Evolutionary conservation across 192 early-diverging fungal genomes (phyloP).

Genomic region (Powellomyces hirtus): DNA sequence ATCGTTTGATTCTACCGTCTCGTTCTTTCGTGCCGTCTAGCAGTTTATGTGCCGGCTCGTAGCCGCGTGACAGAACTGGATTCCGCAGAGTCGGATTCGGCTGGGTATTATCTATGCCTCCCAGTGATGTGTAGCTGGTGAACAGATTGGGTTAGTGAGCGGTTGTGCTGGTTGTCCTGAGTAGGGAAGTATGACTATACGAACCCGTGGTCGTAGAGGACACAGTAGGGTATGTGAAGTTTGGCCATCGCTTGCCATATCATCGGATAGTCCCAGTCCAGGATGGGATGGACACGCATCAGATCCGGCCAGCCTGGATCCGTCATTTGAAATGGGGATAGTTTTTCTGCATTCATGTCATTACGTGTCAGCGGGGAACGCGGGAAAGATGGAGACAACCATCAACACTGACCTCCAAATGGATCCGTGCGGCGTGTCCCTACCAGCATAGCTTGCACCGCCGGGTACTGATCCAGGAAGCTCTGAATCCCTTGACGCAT

Average conservation of each 20-base stretch:
- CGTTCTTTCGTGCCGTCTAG: conserved; percentile 62
- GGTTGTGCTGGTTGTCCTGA: too few relatives aligned
- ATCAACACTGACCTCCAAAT: conserved; percentile 33
- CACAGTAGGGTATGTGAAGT: conserved; percentile 77
- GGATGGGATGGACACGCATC: conserved; percentile 88
- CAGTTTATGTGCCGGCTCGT: conserved; percentile 65
- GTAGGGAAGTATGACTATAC: too few relatives aligned
- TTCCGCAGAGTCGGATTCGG: conserved; percentile 78
- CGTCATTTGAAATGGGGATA: conserved; percentile 53
- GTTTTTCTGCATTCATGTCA: conserved; percentile 18
- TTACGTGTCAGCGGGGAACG: too few relatives aligned
- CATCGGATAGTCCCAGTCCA: conserved; percentile 84
- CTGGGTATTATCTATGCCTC: conserved; percentile 75
- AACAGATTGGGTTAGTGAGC: too few relatives aligned
- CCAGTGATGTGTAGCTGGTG: conserved; percentile 90
- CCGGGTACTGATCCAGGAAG: conserved; percentile 57
- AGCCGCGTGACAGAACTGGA: conserved; percentile 34
- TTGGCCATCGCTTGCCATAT: conserved; percentile 76
- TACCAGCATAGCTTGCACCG: conserved; percentile 75
- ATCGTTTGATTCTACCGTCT: conserved; percentile 41
- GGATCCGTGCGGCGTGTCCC: conserved; percentile 63
- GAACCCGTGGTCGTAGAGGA: conserved; percentile 77
- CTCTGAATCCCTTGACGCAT: conserved; percentile 78
- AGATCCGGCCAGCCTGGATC: conserved; percentile 89
- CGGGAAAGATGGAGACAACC: too few relatives aligned